Evolutionary conservation across 2,329 filamentous ascomycete genomes (phyloP), one percentile per base, ranked within the genome.

Genomic region (Westerdykella ornata): DNA sequence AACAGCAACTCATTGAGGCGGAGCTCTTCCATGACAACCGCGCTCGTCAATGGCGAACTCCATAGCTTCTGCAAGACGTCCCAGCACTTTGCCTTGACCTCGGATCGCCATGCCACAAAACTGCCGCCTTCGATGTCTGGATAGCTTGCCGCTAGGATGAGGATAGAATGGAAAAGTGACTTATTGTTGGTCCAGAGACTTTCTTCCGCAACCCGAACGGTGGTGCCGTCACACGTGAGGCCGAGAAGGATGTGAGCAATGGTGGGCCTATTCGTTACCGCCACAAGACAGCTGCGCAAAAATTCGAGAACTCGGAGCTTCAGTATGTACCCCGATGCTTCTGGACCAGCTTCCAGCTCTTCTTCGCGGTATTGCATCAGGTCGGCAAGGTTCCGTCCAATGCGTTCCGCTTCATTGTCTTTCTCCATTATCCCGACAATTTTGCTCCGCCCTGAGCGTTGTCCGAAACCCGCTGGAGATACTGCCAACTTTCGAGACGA

Each of bases 221-320:
- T 76, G 47, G 81, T 82, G 28, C 83, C 78, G 33, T 81, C 78
- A 55, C 88, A 94, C 42, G 77, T 77, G 63, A 98, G 96, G 0
- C 92, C 92, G 4, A 98, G 78, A 2, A 98, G 72, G 35, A 94
- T 74, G 63, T 98, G 94, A 0, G 90, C 92, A 51, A 98, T 82
- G 2, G 84, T 94, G 4, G 92, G 89, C 52, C 82, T 79, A 53
- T 84, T 78, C 1, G 85, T 82, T 18, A 82, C 84, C 26, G 84
- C 80, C 40, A 78, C 76, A 2, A 98, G 74, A 59, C 87, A 94
- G 41, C 81, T 79, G 52, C 86, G 84, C 29, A 99, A 70, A 55
- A 98, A 90, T 48, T 90, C 84, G 5, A 98, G 75, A 16, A 97
- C 82, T 45, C 84, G 84, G 39, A 86, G 73, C 65, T 96, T 94